A percentile compares a stretch with the other conserved stretches of the same genome.
phyloP scores from a whole-genome alignment of 176 grass and related monocot species.

The Zizania latifolia region DNA sequence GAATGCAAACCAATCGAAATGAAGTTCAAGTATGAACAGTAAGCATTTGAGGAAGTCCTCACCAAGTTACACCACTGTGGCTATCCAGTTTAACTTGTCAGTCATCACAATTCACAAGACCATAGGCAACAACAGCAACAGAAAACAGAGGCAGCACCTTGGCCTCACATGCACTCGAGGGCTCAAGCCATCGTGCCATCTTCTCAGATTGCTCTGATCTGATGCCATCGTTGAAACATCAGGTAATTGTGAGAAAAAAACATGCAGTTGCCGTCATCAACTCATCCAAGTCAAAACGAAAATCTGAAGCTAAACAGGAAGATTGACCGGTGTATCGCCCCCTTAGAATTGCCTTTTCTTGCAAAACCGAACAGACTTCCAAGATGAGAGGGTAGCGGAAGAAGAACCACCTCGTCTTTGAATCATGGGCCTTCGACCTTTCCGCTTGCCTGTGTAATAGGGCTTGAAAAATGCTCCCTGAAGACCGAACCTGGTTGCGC shows the following conservation, averaged over 20 bases:
- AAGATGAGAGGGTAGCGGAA: constrained; percentile 22
- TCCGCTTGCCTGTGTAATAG: constrained; percentile 61
- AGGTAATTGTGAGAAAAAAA: not conserved
- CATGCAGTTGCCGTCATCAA: not conserved
- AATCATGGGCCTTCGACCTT: constrained; percentile 48
- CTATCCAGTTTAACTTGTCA: not conserved
- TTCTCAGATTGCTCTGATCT: not conserved
- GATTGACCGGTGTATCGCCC: not conserved
- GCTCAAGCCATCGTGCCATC: not conserved
- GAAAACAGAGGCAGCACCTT: not conserved
- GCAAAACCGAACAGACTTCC: constrained; percentile 29
- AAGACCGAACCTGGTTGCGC: constrained; percentile 30
- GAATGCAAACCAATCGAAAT: no score
- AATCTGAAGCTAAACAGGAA: not conserved
- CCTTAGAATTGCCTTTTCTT: constrained; percentile 30
- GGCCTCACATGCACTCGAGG: constrained; percentile 22
- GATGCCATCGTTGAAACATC: not conserved
- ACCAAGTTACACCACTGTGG: constrained; percentile 13
- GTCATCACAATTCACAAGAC: no score
- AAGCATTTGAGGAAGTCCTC: not conserved
- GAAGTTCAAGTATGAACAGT: not conserved
- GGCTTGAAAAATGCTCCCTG: constrained; percentile 48
- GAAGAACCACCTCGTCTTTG: constrained; percentile 24
- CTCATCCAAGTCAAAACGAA: not conserved
- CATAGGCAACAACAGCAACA: constrained; percentile 23